Percentiles rank a stretch among this genome's conserved stretches.
These are phyloP conservation scores for Circinella minor DNA, from an alignment of 371 early-diverging fungal genomes.

Conservation along the genomic window DNA sequence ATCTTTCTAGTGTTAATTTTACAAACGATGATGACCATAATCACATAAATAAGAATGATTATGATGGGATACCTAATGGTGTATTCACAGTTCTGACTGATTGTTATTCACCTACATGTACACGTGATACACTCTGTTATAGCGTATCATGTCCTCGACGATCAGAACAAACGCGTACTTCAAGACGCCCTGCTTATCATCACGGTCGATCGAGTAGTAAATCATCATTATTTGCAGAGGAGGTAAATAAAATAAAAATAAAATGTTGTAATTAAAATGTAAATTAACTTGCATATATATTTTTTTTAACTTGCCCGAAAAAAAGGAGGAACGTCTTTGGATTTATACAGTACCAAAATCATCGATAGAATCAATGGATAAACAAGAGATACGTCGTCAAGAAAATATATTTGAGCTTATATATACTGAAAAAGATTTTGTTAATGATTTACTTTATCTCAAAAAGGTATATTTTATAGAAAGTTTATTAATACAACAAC, in stretches of 20 bases:
- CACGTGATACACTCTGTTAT: conserved; percentile 79
- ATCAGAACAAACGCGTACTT: conserved; percentile 48
- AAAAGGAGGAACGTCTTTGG: conserved; percentile 54
- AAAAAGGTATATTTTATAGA: conserved; percentile 53
- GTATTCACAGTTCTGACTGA: conserved; percentile 87
- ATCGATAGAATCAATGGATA: conserved; percentile 69
- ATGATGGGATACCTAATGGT: conserved; percentile 58
- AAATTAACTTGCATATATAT: too few relatives aligned
- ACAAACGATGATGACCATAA: background rate
- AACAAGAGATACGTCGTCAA: conserved; percentile 85
- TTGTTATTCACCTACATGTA: conserved; percentile 92
- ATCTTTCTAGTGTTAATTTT: conserved; percentile 63
- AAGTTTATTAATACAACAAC: background rate
- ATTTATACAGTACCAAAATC: conserved; percentile 68
- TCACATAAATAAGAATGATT: conserved; percentile 7
- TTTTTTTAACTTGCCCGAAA: background rate
- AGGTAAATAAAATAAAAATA: background rate
- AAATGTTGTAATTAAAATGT: background rate
- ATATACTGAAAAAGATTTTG: conserved; percentile 91
- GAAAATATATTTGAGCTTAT: conserved; percentile 94
- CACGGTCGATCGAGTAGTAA: conserved; percentile 21
- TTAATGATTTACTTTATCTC: conserved; percentile 69
- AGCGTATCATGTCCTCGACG: conserved; percentile 81
- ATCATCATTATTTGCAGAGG: conserved; percentile 6
- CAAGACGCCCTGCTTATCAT: conserved; percentile 4